Base-by-base conservation (phyloP, 2,329 filamentous ascomycete genomes). In the Curvularia verruculosa region DNA sequence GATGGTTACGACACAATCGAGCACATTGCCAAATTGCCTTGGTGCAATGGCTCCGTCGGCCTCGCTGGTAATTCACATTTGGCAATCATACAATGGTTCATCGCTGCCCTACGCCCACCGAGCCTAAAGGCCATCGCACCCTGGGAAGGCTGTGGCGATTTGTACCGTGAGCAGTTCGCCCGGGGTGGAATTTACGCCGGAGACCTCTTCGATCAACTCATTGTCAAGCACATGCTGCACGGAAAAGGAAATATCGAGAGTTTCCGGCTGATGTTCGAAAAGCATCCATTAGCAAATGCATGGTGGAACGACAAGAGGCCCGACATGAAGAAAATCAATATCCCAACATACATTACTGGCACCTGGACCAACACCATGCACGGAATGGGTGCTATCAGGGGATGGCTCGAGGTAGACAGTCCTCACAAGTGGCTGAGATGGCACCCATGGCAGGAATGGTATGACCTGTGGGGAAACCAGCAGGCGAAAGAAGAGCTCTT, bases 31-130 rank as follows among this genome's bases (percentile, higher is more conserved):
- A 60, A 71, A 26, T 68, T 75, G 59, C 58, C 67, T 2, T 82
- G 79, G 80, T 81, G 78, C 56, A 80, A 78, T 50, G 78, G 79
- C 8, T 40, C 21, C 2, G 36, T 43, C 19, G 24, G 41, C 48
- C 54, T 81, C 64, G 73, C 76, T 1, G 80, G 80, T 0, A 82
- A 82, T 48, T 79, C 77, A 0, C 73, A 74, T 23, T 71, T 81
- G 10, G 79, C 77, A 78, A 57, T 60, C 8, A 19, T 36, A 10
- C 79, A 81, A 54, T 78, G 72, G 69, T 78, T 78, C 44, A 75
- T 80, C 18, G 80, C 78, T 0, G 70, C 77, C 0, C 64, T 75
- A 52, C 66, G 75, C 18, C 80, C 79, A 9, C 79, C 78, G 0
- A 72, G 68, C 10, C 66, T 81, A 7, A 71, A 70, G 23, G 71